These are phyloP conservation scores for Cornus florida DNA, from an alignment of 148 eudicot species.

Conservation along the genomic window DNA sequence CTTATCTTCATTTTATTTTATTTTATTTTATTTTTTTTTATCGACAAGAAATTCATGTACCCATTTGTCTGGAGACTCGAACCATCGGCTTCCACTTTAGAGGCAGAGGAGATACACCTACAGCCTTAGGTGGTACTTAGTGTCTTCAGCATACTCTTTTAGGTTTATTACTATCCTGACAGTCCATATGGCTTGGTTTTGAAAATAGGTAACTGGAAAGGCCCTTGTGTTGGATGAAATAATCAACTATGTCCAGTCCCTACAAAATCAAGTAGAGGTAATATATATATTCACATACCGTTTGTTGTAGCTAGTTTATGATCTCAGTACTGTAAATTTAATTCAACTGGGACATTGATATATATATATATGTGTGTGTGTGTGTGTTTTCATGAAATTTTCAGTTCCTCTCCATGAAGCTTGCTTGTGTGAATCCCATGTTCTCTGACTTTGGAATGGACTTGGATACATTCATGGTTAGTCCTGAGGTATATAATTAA, in stretches of 20 bases:
- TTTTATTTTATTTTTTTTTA: slow-evolving; percentile 7
- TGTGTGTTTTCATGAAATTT: slow-evolving; percentile 2
- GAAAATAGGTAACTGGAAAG: slow-evolving; percentile 79
- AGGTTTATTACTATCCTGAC: slow-evolving; percentile 6
- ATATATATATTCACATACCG: neutral
- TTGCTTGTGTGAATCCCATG: slow-evolving; percentile 71
- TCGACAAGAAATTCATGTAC: no score
- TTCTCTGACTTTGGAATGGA: slow-evolving; percentile 69
- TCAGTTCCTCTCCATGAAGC: slow-evolving; percentile 87
- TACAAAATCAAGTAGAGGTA: slow-evolving; percentile 85
- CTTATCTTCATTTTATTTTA: neutral
- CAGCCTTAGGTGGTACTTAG: no score
- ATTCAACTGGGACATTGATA: neutral
- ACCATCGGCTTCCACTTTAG: no score
- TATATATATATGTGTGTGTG: no score
- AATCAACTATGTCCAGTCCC: slow-evolving; percentile 76
- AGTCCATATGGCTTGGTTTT: slow-evolving; percentile 29
- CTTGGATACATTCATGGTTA: slow-evolving; percentile 38
- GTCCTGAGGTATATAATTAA: neutral
- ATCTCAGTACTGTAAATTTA: neutral
- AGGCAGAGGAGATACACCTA: no score
- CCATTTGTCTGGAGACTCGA: no score
- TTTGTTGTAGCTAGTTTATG: neutral
- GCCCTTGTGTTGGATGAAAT: slow-evolving; percentile 95
- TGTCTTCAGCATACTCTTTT: neutral